A percentile compares a stretch with the other conserved stretches of the same genome.
These are phyloP conservation scores for Collariella sp. DNA, from an alignment of 495 filamentous ascomycete species.

Conservation along the genomic window DNA sequence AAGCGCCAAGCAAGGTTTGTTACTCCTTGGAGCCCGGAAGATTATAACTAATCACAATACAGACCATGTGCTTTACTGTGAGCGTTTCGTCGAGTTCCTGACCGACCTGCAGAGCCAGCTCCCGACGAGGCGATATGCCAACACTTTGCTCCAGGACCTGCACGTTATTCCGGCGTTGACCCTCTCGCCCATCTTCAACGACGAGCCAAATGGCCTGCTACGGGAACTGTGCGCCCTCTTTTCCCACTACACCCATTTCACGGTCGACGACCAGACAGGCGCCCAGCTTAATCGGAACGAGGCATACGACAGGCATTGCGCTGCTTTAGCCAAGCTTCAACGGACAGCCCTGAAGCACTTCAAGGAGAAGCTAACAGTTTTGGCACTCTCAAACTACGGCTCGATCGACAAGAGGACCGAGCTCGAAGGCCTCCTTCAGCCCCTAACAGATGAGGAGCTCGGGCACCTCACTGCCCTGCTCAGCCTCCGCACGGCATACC, in stretches of 20 bases:
- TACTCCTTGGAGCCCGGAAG: not conserved
- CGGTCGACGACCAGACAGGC: conserved; percentile 85
- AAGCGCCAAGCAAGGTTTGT: conserved; percentile 30
- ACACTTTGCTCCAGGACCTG: conserved; percentile 81
- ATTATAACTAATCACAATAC: conserved; percentile 16
- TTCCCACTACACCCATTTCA: conserved; percentile 77
- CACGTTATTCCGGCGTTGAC: conserved; percentile 77
- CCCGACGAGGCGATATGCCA: conserved; percentile 89
- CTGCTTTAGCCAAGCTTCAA: conserved; percentile 68
- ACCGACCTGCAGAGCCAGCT: conserved; percentile 88
- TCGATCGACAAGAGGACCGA: conserved; percentile 73
- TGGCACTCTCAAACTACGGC: conserved; percentile 88
- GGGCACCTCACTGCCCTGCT: conserved; percentile 58
- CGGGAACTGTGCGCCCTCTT: conserved; percentile 74
- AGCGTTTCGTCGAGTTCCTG: conserved; percentile 84
- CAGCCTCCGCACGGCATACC: conserved; percentile 73
- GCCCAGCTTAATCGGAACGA: conserved; percentile 60
- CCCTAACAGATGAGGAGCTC: conserved; percentile 65
- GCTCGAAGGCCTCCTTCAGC: conserved; percentile 65
- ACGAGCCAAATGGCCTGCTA: conserved; percentile 65
- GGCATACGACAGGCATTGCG: conserved; percentile 72
- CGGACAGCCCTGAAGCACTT: conserved; percentile 73
- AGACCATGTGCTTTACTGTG: conserved; percentile 76
- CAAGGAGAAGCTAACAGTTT: conserved; percentile 79
- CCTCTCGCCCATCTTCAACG: conserved; percentile 68